phyloP scores from a whole-genome alignment of 2,329 filamentous ascomycete genomes.

The Pyricularia grisea region DNA sequence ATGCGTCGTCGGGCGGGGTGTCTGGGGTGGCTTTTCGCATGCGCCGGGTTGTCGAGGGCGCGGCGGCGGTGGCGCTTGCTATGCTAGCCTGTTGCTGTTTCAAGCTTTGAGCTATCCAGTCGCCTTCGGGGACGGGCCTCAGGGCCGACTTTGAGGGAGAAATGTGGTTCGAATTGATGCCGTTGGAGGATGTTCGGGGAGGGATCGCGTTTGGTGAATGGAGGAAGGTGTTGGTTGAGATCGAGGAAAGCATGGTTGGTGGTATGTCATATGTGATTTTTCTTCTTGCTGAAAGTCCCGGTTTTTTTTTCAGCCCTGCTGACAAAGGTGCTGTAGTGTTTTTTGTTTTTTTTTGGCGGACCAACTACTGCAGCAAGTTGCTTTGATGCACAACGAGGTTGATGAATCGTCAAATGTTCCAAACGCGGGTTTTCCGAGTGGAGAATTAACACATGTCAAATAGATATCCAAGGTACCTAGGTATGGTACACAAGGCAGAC shows the following conservation, averaged over 20 bases:
- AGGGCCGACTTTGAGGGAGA: slow-evolving; percentile 28
- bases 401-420: neutral
- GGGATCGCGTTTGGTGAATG: slow-evolving; percentile 60
- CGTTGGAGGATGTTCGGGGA: slow-evolving; percentile 61
- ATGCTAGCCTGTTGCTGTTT: slow-evolving; percentile 1
- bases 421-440: neutral
- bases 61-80: slow-evolving; percentile 9
- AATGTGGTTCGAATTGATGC: slow-evolving; percentile 16
- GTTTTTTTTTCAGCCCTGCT: neutral
- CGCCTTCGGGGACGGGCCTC: slow-evolving; percentile 47
- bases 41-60: slow-evolving; percentile 4
- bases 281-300: neutral
- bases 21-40: neutral
- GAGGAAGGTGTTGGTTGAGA: slow-evolving; percentile 18
- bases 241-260: slow-evolving; percentile 14
- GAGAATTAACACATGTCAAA: neutral
- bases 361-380: neutral
- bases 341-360: neutral
- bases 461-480: too few relatives aligned
- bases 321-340: neutral
- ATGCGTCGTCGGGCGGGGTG: neutral
- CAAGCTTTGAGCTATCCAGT: slow-evolving; percentile 39
- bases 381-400: neutral
- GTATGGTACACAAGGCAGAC: neutral
- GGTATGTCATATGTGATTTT: neutral